Evolutionary conservation across 495 filamentous ascomycete genomes (phyloP).

Genomic region (Xylaria sp.): DNA sequence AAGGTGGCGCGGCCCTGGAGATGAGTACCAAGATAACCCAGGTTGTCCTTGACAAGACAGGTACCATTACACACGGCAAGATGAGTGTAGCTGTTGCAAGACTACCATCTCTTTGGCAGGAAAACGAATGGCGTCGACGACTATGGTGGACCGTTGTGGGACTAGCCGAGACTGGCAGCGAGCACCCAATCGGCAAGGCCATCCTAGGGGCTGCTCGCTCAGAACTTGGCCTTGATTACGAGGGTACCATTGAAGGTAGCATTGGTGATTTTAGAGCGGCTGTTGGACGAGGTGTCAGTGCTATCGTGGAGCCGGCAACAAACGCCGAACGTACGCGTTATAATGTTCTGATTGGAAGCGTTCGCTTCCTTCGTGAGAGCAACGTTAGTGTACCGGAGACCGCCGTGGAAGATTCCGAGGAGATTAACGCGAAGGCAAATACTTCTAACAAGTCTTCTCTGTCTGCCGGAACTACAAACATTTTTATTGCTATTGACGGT

Average conservation of each 20-base stretch:
- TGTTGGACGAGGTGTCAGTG: constrained; percentile 86
- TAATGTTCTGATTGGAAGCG: constrained; percentile 82
- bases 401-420: constrained; percentile 61
- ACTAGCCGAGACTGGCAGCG: constrained; percentile 89
- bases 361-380: constrained; percentile 73
- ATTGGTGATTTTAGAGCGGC: constrained; percentile 83
- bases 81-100: constrained; percentile 84
- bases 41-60: constrained; percentile 99
- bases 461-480: constrained; percentile 78
- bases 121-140: constrained; percentile 68
- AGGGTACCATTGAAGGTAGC: constrained; percentile 79
- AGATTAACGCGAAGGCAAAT: constrained; percentile 58
- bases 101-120: constrained; percentile 71
- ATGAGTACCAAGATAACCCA: constrained; percentile 90
- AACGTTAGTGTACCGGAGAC: constrained; percentile 69
- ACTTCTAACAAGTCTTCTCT: constrained; percentile 34
- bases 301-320: constrained; percentile 77
- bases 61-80: constrained; percentile 90
- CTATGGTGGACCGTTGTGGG: constrained; percentile 97
- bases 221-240: constrained; percentile 72
- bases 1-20: constrained; percentile 92
- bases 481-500: constrained; percentile 87
- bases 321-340: constrained; percentile 71
- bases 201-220: constrained; percentile 75
- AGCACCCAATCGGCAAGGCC: constrained; percentile 92